Conservation (phyloP, 2,329 filamentous ascomycete genomes). For the Cordyceps cicadae region DNA sequence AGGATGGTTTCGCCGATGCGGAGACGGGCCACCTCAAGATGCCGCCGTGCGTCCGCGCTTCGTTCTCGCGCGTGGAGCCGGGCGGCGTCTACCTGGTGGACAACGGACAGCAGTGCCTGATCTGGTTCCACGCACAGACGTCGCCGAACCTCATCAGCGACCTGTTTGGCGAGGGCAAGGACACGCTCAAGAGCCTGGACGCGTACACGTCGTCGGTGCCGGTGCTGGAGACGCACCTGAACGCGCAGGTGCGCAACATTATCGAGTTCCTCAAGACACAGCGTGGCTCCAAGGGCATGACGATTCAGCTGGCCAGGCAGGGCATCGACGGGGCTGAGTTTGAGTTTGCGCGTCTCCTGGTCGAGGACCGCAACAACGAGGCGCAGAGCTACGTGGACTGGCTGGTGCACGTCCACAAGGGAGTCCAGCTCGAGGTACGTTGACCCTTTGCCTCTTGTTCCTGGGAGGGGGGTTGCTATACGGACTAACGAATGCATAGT, state of each 20-base stretch:
- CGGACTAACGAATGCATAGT: constrained; percentile 29
- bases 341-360: constrained; percentile 83
- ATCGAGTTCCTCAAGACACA: constrained; percentile 74
- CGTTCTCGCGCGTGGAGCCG: constrained; percentile 80
- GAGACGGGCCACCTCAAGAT: constrained; percentile 81
- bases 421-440: constrained; percentile 79
- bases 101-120: constrained; percentile 82
- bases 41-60: constrained; percentile 70
- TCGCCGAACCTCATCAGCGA: constrained; percentile 87
- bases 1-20: constrained; percentile 83
- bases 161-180: constrained; percentile 71
- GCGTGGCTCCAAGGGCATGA: constrained; percentile 79
- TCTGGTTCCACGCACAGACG: constrained; percentile 90
- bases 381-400: constrained; percentile 98
- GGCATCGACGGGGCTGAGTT: constrained; percentile 92
- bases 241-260: constrained; percentile 90
- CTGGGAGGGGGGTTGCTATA: neutral
- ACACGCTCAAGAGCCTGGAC: constrained; percentile 65
- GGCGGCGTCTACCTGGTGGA: constrained; percentile 92
- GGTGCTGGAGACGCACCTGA: constrained; percentile 82
- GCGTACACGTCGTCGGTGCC: constrained; percentile 74
- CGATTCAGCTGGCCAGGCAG: constrained; percentile 84
- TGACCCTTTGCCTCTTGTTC: constrained; percentile 10
- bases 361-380: constrained; percentile 95
- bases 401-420: constrained; percentile 89